A percentile compares a stretch with the other conserved stretches of the same genome.
Evolutionary conservation across 306 rosid species (phyloP).

Genomic region (Coriaria nepalensis): DNA sequence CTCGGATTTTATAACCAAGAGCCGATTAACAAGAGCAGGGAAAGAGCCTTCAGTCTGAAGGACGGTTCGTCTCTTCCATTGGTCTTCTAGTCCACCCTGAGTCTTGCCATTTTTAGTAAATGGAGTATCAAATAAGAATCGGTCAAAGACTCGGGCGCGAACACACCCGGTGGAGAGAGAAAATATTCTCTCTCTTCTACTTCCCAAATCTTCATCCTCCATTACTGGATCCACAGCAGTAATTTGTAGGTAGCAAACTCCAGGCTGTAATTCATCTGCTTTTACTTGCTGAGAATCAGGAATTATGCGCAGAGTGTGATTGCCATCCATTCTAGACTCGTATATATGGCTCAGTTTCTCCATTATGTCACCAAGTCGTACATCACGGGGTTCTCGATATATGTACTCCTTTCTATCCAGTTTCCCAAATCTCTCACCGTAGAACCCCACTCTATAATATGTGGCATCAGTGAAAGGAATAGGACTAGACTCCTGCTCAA

Average conservation of each 20-base stretch:
- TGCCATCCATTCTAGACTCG: slow-evolving; percentile 85
- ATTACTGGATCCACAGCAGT: slow-evolving; percentile 95
- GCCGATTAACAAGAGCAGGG: slow-evolving; percentile 94
- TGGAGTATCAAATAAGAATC: slow-evolving; percentile 93
- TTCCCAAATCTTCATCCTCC: slow-evolving; percentile 97
- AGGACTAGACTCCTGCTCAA: slow-evolving; percentile 95
- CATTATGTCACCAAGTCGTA: slow-evolving; percentile 96
- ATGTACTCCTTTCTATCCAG: slow-evolving; percentile 76
- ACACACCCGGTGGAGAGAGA: slow-evolving; percentile 91
- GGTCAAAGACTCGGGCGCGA: slow-evolving; percentile 92
- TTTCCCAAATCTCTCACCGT: slow-evolving; percentile 79
- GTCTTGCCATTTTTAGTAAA: slow-evolving; percentile 93
- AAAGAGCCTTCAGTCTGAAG: slow-evolving; percentile 95
- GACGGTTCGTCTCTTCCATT: slow-evolving; percentile 92
- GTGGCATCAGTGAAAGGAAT: slow-evolving; percentile 95
- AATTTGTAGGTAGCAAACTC: slow-evolving; percentile 90
- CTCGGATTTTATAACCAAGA: slow-evolving; percentile 72
- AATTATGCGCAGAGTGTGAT: slow-evolving; percentile 75
- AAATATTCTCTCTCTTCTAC: slow-evolving; percentile 84
- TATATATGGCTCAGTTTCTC: slow-evolving; percentile 91
- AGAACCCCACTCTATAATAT: slow-evolving; percentile 92
- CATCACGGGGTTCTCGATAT: slow-evolving; percentile 94
- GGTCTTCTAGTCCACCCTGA: slow-evolving; percentile 97
- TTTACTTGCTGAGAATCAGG: slow-evolving; percentile 96
- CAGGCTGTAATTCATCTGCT: slow-evolving; percentile 92